Base-by-base conservation (phyloP, 2,329 filamentous ascomycete species). In the Biscogniauxia marginata region DNA sequence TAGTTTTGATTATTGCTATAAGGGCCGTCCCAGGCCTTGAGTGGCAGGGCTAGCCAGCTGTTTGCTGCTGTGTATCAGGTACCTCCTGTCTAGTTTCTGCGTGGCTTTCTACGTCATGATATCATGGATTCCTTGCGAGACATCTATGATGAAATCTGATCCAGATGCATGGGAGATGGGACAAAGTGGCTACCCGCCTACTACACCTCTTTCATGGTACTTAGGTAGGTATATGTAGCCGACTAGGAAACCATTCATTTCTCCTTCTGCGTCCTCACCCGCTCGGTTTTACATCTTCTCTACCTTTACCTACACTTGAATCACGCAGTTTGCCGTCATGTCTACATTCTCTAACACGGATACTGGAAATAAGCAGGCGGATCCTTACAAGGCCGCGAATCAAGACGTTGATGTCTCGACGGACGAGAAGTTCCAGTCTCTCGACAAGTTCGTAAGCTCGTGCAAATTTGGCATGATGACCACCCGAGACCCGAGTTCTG, bases 381-480 rank as follows among this genome's bases (percentile, higher is more conserved):
- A 95, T 74, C 90, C 90, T 1, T 96, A 96, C 79, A 91, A 85
- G 70, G 75, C 78, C 56, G 84, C 87, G 75, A 92, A 90, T 75
- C 78, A 85, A 56, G 82, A 91, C 46, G 81, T 86, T 47, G 76
- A 84, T 0, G 77, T 81, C 16, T 78, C 85, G 3, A 74, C 91
- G 30, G 83, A 89, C 65, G 83, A 90, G 61, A 96, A 96, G 78
- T 79, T 96, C 60, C 82, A 88, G 57, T 90, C 89, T 57, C 81
- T 96, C 43, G 77, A 81, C 65, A 76, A 79, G 13, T 96, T 96
- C 73, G 83, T 90, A 69, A 80, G 83, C 39, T 79, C 81, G 60
- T 83, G 81, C 78, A 96, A 96, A 75, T 96, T 91, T 71, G 90
- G 89, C 73, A 90, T 96, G 88, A 86, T 96, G 85, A 95, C 91